These are phyloP conservation scores for Rutidosis leptorrhynchoides DNA, from an alignment of 129 eudicot species.

Conservation along the genomic window DNA sequence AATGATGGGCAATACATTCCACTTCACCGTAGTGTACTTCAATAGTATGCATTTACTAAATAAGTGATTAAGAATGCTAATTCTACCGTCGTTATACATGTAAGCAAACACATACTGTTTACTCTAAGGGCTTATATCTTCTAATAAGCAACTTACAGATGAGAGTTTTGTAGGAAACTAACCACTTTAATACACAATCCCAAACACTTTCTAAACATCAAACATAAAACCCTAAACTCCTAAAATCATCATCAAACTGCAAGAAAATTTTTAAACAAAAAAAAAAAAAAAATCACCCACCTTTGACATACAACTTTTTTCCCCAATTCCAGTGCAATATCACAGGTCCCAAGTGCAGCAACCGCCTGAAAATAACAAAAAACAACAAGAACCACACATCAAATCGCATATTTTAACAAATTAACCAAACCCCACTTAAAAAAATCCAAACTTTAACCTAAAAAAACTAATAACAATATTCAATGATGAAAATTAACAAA, in stretches of 20 bases:
- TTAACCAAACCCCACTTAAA: background rate
- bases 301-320: conserved; percentile 74
- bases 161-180: background rate
- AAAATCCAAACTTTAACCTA: background rate
- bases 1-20: background rate
- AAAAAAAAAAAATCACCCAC: conserved; percentile 34
- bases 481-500: background rate
- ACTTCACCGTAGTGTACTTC: background rate
- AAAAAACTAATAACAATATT: background rate
- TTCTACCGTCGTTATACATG: background rate
- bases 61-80: no score
- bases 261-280: background rate
- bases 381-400: conserved; percentile 5
- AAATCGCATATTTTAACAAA: background rate
- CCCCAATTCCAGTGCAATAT: conserved; percentile 76
- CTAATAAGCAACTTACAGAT: background rate
- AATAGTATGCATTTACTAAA: background rate
- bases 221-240: conserved; percentile 15
- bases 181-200: background rate
- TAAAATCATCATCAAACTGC: conserved; percentile 3
- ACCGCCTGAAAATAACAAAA: conserved; percentile 63
- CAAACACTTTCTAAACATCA: background rate
- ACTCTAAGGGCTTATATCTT: background rate
- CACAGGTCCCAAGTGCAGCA: conserved; percentile 84
- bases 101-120: background rate